Evolutionary conservation across 1,284 basidiomycete genomes (phyloP), one percentile per base, ranked within the genome.

Genomic region (Microbotryum scabiosae): DNA sequence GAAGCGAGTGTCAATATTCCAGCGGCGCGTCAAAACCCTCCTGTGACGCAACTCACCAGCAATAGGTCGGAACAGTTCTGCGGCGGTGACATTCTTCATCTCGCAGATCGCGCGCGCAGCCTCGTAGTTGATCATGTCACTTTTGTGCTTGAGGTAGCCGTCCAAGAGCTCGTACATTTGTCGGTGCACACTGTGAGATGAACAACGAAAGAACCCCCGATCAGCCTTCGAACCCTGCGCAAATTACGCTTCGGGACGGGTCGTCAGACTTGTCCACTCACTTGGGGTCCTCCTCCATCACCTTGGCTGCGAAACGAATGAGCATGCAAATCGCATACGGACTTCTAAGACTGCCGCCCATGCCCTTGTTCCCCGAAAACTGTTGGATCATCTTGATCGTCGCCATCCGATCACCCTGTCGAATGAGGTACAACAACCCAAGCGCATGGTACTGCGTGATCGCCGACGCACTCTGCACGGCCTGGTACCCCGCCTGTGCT

Each of bases 91-190:
- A 68, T 85, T 84, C 75, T 85, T 87, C 87, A 97, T 90, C 75
- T 97, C 93, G 75, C 93, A 97, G 67, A 99, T 94, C 21, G 87
- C 93, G 56, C 94, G 85, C 6, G 96, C 96, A 32, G 94, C 96
- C 76, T 99, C 96, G 71, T 94, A 90, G 78, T 97, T 98, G 75
- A 99, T 96, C 96, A 97, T 98, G 76, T 99, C 96, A 73, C 91
- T 94, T 81, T 98, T 99, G 78, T 99, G 96, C 64, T 93, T 85
- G 63, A 98, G 80, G 85, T 93, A 94, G 48, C 88, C 86, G 75
- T 98, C 96, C 56, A 98, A 81, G 51, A 97, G 82, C 71, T 97
- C 94, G 63, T 91, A 81, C 83, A 98, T 97, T 72, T 89, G 90
- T 68, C 82, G 85, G 77, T 93, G 90, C 48, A 92, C 79, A 71